phyloP scores from a whole-genome alignment of 2,329 filamentous ascomycete genomes.

The Knufia fluminis region DNA sequence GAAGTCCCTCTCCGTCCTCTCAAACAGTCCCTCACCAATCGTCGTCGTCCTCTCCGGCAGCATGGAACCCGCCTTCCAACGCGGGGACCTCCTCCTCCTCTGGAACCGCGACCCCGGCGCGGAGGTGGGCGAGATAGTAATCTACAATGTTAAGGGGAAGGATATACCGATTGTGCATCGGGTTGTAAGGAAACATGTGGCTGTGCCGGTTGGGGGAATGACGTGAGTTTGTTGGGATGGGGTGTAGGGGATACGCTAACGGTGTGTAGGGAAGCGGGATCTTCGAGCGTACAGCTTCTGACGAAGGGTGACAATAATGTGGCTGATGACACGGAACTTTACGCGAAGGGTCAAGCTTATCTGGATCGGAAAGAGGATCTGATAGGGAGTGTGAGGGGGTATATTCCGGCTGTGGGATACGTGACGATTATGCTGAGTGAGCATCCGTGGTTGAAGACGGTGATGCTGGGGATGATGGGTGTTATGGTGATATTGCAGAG shows the following conservation, averaged over 20 bases:
- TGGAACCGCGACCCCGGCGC: constrained; percentile 55
- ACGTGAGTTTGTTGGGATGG: no score
- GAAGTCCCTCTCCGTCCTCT: constrained; percentile 76
- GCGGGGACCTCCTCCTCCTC: constrained; percentile 54
- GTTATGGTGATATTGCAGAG: constrained; percentile 84
- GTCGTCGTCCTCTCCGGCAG: constrained; percentile 58
- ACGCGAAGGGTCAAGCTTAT: constrained; percentile 78
- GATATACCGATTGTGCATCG: constrained; percentile 97
- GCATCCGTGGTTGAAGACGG: constrained; percentile 94
- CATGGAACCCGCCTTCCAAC: constrained; percentile 60
- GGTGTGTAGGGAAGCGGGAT: neutral
- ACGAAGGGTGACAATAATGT: constrained; percentile 98
- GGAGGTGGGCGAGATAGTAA: constrained; percentile 63
- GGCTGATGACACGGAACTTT: constrained; percentile 85
- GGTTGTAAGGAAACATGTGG: constrained; percentile 62
- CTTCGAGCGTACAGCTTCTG: constrained; percentile 51
- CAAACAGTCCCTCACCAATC: constrained; percentile 63
- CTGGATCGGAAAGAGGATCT: constrained; percentile 75
- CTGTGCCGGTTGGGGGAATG: constrained; percentile 4
- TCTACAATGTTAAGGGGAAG: constrained; percentile 82
- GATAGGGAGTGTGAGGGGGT: constrained; percentile 83
- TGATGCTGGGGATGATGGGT: constrained; percentile 90
- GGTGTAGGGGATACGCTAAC: no score
- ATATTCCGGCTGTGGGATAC: constrained; percentile 91
- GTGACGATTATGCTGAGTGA: constrained; percentile 94